Base-by-base conservation (phyloP, 2,329 filamentous ascomycete genomes). In the Botrytis byssoidea region DNA sequence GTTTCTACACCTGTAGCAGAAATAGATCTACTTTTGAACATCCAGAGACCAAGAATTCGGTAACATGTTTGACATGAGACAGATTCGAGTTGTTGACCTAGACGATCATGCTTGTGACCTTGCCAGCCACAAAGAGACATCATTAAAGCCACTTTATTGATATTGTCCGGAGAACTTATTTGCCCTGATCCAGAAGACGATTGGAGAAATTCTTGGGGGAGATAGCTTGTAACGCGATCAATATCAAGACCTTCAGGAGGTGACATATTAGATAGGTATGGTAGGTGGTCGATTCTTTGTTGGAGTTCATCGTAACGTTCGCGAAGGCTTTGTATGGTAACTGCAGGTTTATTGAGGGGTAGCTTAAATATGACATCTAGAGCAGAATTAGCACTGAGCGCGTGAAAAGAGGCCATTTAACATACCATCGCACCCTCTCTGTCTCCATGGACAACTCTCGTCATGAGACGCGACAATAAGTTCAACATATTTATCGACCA, bases 21-120 rank as follows among this genome's bases (percentile, higher is more conserved):
- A 44, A 92, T 87, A 78, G 89, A 88, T 82, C 91, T 94, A 81
- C 90, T 91, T 79, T 90, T 92, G 82, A 97, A 98, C 85, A 99
- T 92, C 96, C 96, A 99, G 3, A 99, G 86, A 0, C 96, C 96
- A 0, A 98, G 86, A 1, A 95, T 90, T 74, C 96, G 90, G 79
- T 97, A 92, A 81, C 96, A 99, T 32, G 93, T 93, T 74, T 91
- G 88, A 82, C 96, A 99, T 83, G 76, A 84, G 72, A 80, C 90
- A 82, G 79, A 90, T 83, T 80, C 78, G 8, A 77, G 57, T 71
- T 81, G 80, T 63, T 55, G 61, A 4, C 80, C 79, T n/a, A 80
- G 70, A 29, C 77, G 76, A 29, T 77, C 76, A 70, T 81, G 79
- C 40, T 67, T 76, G 57, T 80, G 76, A 60, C 89, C 90, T 78